Evolutionary conservation across 1,284 basidiomycete species (phyloP).

Genomic region (Cystobasidium slooffiae): DNA sequence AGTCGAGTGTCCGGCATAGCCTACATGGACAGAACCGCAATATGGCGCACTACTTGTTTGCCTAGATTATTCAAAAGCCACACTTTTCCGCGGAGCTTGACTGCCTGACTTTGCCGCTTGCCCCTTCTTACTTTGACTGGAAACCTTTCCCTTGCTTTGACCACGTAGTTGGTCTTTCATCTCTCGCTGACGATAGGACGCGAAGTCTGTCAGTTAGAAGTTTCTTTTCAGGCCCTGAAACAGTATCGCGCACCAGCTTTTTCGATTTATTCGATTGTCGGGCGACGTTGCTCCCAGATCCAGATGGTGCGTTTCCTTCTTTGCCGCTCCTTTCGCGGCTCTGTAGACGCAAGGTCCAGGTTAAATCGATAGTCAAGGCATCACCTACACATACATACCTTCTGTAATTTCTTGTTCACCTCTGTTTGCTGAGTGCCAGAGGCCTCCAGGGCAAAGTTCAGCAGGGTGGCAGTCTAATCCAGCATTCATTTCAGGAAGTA

Average conservation of each 20-base stretch:
- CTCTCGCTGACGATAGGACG: not conserved
- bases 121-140: not conserved
- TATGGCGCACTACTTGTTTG: too few relatives aligned
- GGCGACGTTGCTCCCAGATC: not conserved
- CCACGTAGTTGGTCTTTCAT: conserved; percentile 2
- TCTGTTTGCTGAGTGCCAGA: conserved; percentile 15
- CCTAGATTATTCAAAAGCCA: not conserved
- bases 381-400: not conserved
- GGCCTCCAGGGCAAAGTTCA: not conserved
- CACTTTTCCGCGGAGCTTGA: not conserved
- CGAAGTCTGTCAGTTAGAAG: not conserved
- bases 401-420: conserved; percentile 12
- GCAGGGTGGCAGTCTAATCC: not conserved
- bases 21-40: too few relatives aligned
- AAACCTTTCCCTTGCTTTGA: not conserved
- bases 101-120: not conserved
- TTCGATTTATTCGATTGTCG: not conserved
- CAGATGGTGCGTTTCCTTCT: not conserved
- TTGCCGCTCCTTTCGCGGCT: not conserved
- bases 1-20: too few relatives aligned
- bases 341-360: not conserved
- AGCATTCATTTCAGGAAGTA: too few relatives aligned
- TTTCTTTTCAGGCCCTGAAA: not conserved
- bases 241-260: not conserved
- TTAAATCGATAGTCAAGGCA: not conserved